These are phyloP conservation scores for Paecilomyces variotii DNA, from an alignment of 2,329 filamentous ascomycete genomes.

Conservation along the genomic window DNA sequence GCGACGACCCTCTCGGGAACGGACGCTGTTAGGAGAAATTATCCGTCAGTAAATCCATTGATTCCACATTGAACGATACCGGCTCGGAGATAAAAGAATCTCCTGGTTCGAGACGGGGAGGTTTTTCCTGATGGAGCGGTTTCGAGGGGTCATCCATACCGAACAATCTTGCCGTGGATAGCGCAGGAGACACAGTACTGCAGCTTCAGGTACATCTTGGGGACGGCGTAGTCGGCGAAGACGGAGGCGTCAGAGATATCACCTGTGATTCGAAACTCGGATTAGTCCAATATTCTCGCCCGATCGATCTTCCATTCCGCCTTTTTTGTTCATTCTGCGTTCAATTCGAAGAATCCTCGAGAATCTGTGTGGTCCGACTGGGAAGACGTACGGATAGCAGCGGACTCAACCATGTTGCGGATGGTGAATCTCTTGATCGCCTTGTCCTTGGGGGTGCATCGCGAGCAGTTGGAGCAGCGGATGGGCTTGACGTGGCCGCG, in stretches of 20 bases:
- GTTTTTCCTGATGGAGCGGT: background rate
- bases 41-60: constrained; percentile 8
- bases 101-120: too few species aligned
- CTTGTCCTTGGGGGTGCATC: constrained; percentile 98
- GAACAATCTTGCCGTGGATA: constrained; percentile 99
- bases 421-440: constrained; percentile 99
- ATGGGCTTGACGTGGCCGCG: constrained; percentile 99
- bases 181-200: constrained; percentile 99
- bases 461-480: constrained; percentile 80
- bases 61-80: too few species aligned
- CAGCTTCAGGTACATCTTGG: constrained; percentile 99
- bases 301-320: background rate
- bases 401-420: constrained; percentile 99
- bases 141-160: constrained; percentile 57
- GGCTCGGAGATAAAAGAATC: too few species aligned
- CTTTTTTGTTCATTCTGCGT: constrained; percentile 3
- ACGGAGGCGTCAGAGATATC: constrained; percentile 99
- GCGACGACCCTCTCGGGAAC: constrained; percentile 90
- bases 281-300: constrained; percentile 2
- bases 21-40: constrained; percentile 59
- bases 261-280: constrained; percentile 50
- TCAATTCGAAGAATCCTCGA: constrained; percentile 4
- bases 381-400: constrained; percentile 85
- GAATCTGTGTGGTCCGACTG: constrained; percentile 7
- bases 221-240: constrained; percentile 98